Base-by-base conservation (phyloP, 306 rosid genomes). In the Quercus alba region DNA sequence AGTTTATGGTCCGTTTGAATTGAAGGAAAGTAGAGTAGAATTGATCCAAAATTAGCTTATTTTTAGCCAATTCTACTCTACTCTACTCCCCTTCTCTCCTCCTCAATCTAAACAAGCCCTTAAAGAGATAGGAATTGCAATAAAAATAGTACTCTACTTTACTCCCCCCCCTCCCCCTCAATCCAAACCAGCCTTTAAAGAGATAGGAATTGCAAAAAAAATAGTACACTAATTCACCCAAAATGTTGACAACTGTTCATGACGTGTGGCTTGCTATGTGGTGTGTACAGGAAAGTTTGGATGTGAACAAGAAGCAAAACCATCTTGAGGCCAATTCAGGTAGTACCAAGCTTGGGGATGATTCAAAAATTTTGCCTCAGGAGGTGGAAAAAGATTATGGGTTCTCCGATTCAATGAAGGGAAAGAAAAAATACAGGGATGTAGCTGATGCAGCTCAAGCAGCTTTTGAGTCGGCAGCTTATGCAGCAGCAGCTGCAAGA, bases 401-500 rank as follows among this genome's bases (percentile, higher is more conserved):
- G 80, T 82, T 81, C 20, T 83, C 90, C 12, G 82, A 81, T 80
- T 87, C 97, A 5, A 80, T 79, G 28, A 88, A 83, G 76, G 73
- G 54, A 4, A 74, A 77, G 69, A 84, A 49, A 84, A 87, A 88
- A 83, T 94, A 90, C 81, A 92, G 81, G 85, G 95, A 86, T 8
- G 99, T 89, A 51, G 89, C 97, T 21, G 93, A 83, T 73, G 97
- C 99, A 70, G 99, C 99, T 67, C 97, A 94, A 75, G 99, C 97
- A 84, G 99, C 98, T 20, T 94, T 92, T 46, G 94, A 94, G 84
- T 92, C 97, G 5, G 98, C 97, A 28, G 94, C 97, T 78, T 78
- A 85, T 78, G 98, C 97, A 59, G 98, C 97, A 2, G 97, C 81
- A 58, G 98, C 98, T 21, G 98, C 97, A 58, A 88, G 87, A 81